A percentile compares a stretch with the other conserved stretches of the same genome.
These are phyloP conservation scores for Verticillium isaacii DNA, from an alignment of 2,329 filamentous ascomycete species.

Conservation along the genomic window DNA sequence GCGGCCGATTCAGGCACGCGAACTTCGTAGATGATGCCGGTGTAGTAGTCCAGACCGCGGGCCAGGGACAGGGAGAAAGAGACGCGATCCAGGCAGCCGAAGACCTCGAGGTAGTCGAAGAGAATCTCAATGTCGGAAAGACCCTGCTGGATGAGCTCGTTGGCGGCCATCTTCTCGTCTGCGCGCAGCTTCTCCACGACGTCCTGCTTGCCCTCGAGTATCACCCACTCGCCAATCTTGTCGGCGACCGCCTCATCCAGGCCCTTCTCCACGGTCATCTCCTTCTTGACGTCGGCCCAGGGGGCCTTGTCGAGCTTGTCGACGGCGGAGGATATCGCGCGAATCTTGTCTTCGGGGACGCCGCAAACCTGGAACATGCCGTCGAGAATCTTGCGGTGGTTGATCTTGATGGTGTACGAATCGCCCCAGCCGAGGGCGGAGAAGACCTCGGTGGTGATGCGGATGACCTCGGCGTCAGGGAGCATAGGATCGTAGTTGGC, in stretches of 20 bases:
- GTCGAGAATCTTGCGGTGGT: slow-evolving; percentile 91
- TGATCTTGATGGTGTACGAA: slow-evolving; percentile 83
- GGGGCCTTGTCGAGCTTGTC: slow-evolving; percentile 94
- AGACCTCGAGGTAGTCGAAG: slow-evolving; percentile 76
- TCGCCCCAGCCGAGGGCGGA: slow-evolving; percentile 70
- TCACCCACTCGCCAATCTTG: slow-evolving; percentile 81
- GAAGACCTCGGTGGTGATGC: slow-evolving; percentile 82
- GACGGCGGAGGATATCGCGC: slow-evolving; percentile 85
- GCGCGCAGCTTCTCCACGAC: slow-evolving; percentile 65
- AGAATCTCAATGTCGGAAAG: slow-evolving; percentile 76
- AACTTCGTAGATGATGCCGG: slow-evolving; percentile 84
- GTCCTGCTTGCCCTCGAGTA: slow-evolving; percentile 69
- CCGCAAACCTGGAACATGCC: slow-evolving; percentile 89
- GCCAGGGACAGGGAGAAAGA: slow-evolving; percentile 90
- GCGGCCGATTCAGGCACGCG: slow-evolving; percentile 74
- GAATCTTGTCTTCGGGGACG: slow-evolving; percentile 80
- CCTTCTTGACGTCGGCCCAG: slow-evolving; percentile 83
- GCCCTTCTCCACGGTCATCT: slow-evolving; percentile 92
- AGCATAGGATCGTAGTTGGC: slow-evolving; percentile 78
- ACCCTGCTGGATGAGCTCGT: slow-evolving; percentile 72
- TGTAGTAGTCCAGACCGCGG: slow-evolving; percentile 80
- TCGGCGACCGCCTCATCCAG: slow-evolving; percentile 73
- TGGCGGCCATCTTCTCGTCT: slow-evolving; percentile 64
- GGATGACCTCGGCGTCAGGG: slow-evolving; percentile 83
- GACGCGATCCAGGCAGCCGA: slow-evolving; percentile 66